Conservation (phyloP, 306 rosid species). For the Clitoria ternatea region DNA sequence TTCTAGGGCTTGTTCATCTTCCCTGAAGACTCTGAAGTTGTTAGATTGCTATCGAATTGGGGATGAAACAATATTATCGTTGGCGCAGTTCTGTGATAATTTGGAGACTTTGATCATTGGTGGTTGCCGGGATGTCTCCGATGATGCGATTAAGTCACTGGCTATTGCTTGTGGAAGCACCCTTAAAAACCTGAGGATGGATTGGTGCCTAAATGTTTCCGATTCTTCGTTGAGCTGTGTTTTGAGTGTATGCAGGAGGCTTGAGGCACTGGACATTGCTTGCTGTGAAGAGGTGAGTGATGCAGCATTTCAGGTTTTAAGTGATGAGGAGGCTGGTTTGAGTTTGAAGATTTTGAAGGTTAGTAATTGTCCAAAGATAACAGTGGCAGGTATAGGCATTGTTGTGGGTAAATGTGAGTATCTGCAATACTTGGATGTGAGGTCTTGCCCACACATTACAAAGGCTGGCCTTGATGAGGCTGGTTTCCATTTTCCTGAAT, state of each 20-base stretch:
- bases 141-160: slow-evolving; percentile 51
- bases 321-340: slow-evolving; percentile 41
- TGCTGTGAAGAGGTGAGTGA: slow-evolving; percentile 94
- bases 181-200: slow-evolving; percentile 87
- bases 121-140: slow-evolving; percentile 80
- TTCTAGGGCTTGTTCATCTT: slow-evolving; percentile 59
- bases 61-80: slow-evolving; percentile 50
- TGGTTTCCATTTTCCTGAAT: slow-evolving; percentile 65
- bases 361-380: slow-evolving; percentile 78
- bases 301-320: slow-evolving; percentile 65
- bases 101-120: slow-evolving; percentile 80
- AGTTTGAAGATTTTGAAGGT: slow-evolving; percentile 72
- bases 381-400: slow-evolving; percentile 65
- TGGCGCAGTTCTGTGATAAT: slow-evolving; percentile 62
- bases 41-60: slow-evolving; percentile 85
- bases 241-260: slow-evolving; percentile 60
- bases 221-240: slow-evolving; percentile 70
- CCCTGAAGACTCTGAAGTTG: slow-evolving; percentile 66
- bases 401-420: slow-evolving; percentile 55
- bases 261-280: slow-evolving; percentile 76
- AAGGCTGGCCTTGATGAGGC: slow-evolving; percentile 71
- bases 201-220: slow-evolving; percentile 78
- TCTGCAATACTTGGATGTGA: slow-evolving; percentile 80
- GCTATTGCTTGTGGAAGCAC: slow-evolving; percentile 53
- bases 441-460: slow-evolving; percentile 79